phyloP scores from a whole-genome alignment of 257 asterid species.

The Avicennia marina region DNA sequence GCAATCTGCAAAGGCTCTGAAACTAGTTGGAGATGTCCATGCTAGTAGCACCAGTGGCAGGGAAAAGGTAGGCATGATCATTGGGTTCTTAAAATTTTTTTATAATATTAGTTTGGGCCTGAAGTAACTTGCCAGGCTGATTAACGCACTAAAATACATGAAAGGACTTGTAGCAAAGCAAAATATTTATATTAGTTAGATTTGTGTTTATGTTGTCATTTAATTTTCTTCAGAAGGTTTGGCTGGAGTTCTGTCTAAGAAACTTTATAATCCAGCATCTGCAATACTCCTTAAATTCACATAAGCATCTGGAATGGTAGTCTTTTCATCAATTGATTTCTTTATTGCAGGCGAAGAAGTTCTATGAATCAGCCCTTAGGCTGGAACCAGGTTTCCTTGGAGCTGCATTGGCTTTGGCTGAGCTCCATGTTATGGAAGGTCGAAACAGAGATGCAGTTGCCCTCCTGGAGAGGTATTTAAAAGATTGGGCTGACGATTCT shows the following conservation, averaged over 20 bases:
- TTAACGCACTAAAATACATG: not conserved
- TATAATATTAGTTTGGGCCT: not conserved
- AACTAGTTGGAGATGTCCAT: slow-evolving; percentile 97
- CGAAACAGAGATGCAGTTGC: slow-evolving; percentile 88
- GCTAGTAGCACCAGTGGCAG: slow-evolving; percentile 88
- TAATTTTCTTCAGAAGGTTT: too few species aligned
- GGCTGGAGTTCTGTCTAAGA: not conserved
- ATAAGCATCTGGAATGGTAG: too few species aligned
- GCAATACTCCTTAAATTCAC: too few species aligned
- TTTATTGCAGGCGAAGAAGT: slow-evolving; percentile 76
- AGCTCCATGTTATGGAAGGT: slow-evolving; percentile 90
- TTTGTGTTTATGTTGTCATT: too few species aligned
- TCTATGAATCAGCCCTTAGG: slow-evolving; percentile 94
- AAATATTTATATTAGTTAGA: too few species aligned
- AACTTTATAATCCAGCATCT: not conserved
- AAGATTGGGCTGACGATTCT: slow-evolving; percentile 96
- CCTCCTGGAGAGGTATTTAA: slow-evolving; percentile 80
- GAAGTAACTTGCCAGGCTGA: too few species aligned
- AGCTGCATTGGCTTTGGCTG: slow-evolving; percentile 97
- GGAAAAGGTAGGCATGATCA: slow-evolving; percentile 51
- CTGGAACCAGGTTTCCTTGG: slow-evolving; percentile 96
- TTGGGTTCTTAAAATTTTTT: too few species aligned
- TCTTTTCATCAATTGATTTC: not conserved
- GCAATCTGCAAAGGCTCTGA: slow-evolving; percentile 92
- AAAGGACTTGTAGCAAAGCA: not conserved